Base-by-base conservation (phyloP, 805 yeast species). In the Helenozyma rhizophorensis region DNA sequence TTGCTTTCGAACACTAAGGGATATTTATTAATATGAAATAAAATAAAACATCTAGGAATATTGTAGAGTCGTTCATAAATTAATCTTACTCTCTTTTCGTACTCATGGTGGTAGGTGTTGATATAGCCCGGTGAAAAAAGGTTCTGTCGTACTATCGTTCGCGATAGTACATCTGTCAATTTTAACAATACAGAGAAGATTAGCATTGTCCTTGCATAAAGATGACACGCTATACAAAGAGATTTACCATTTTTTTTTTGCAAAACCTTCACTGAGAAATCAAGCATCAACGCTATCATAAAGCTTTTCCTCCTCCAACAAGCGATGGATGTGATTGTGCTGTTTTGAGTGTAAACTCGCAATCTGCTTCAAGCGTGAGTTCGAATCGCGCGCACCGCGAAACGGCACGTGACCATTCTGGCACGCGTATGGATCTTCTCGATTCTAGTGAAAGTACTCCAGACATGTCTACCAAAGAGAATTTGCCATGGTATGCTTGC, bases 151-250 rank as follows among this genome's bases (percentile, higher is more conserved):
- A 58, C 68, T 60, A 52, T 64, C 68, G 55, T 49, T 53, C 58
- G 60, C 58, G 68, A 48, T 66, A 51, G 71, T 61, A 64, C 72
- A 60, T 82, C 87, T 90, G 97, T 90, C 97, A 90, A 90, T 82
- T 89, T 82, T 96, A 89, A 90, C 95, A 88, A 90, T 90, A 90
- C 98, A 90, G 97, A 90, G 98, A 90, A 90, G 97, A 93, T 90
- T 89, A 90, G 97, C 97, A 93, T 94, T 95, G 96, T 96, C 97
- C 97, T 96, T 90, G 97, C 97, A 90, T 93, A 93, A 93, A 96
- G 97, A 90, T 90, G 97, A 89, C 96, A 94, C 97, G 97, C 96
- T 89, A 82, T 88, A 87, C 97, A 90, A 90, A 90, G 97, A 90
- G 97, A 89, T 90, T 87, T 84, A 76, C 66, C 70, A 66, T 73